Conservation (phyloP, 2,329 filamentous ascomycete genomes). For the Fusarium cyanostomum region DNA sequence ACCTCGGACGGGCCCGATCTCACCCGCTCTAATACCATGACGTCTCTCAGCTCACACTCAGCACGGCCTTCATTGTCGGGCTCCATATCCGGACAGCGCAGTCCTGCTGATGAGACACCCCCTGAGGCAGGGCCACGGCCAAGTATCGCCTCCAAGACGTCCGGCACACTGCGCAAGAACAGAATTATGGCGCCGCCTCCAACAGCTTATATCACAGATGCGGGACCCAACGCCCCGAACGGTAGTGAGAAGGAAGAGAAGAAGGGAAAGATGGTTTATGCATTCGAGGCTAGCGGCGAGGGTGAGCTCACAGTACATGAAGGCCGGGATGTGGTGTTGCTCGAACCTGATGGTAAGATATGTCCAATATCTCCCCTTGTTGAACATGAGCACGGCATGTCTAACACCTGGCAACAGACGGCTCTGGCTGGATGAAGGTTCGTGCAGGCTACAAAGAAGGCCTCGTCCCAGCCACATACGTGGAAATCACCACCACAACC, state of each 20-base stretch:
- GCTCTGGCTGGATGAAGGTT: constrained; percentile 90
- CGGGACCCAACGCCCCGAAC: constrained; percentile 60
- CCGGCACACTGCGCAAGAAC: constrained; percentile 63
- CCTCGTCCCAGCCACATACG: constrained; percentile 86
- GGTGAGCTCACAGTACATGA: constrained; percentile 86
- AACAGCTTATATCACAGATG: constrained; percentile 76
- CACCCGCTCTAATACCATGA: constrained; percentile 86
- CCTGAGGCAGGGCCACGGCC: constrained; percentile 38
- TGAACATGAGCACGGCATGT: background rate
- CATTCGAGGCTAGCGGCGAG: constrained; percentile 81
- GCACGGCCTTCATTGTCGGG: constrained; percentile 80
- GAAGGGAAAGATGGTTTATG: constrained; percentile 88
- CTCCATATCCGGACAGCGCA: constrained; percentile 57
- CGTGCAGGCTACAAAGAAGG: constrained; percentile 79
- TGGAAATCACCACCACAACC: constrained; percentile 69
- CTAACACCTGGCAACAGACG: constrained; percentile 67
- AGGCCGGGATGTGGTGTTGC: constrained; percentile 77
- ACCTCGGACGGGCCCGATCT: constrained; percentile 74
- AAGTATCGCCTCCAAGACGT: constrained; percentile 44
- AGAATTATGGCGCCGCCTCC: constrained; percentile 90
- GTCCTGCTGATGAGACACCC: constrained; percentile 61
- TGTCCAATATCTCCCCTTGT: background rate
- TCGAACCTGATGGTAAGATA: constrained; percentile 86
- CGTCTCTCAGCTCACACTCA: constrained; percentile 85
- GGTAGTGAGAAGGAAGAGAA: constrained; percentile 57